Base-by-base conservation (phyloP, 352 stramenopile genomes). In the Aphanomyces cochlioides region DNA sequence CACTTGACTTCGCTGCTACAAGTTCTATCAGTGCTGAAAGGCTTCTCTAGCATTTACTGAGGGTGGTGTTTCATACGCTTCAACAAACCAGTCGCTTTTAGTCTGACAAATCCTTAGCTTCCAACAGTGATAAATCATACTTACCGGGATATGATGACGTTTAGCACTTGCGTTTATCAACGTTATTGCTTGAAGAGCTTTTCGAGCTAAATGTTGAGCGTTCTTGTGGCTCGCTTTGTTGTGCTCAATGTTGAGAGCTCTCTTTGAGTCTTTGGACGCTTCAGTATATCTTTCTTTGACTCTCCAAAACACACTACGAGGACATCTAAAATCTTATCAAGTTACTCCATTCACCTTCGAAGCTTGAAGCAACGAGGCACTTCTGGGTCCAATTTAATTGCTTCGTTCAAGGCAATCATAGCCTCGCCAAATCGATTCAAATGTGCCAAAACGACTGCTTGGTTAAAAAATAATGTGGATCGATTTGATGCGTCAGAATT, bases 271-370 rank as follows among this genome's bases (percentile, higher is more conserved):
- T 37, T 56, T 67, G 0, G 59, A 48, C 15, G 59, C 59, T 34
- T 67, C 59, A 17, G 56, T 67, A 34, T 67, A 67, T 45, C 28
- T 67, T 67, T 67, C 59, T 37, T 67, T 41, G 3, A 67, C 15
- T 17, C 59, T 41, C 59, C 59, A 67, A 5, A 67, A 40, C 3
- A 67, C 43, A 37, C 59, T 67, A 39, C 19, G n/a, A 28, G 13
- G 0, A 7, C 19, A 63, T 39, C 7, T 63, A 15, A 43, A 34
- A 1, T 8, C 6, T 13, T 7, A 3, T 63, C 15, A 28, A 13
- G n/a, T 41, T 7, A 3, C 12, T 15, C 1, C 39, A 34, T 56
- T 28, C 28, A 67, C 59, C 59, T 67, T 7, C 59, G 39, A 7
- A 67, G 43, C 43, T 67, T 67, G 40, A 39, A 67, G 28, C 43